These are phyloP conservation scores for Astrothelium macrocarpum DNA, from an alignment of 495 filamentous ascomycete genomes.

Conservation along the genomic window DNA sequence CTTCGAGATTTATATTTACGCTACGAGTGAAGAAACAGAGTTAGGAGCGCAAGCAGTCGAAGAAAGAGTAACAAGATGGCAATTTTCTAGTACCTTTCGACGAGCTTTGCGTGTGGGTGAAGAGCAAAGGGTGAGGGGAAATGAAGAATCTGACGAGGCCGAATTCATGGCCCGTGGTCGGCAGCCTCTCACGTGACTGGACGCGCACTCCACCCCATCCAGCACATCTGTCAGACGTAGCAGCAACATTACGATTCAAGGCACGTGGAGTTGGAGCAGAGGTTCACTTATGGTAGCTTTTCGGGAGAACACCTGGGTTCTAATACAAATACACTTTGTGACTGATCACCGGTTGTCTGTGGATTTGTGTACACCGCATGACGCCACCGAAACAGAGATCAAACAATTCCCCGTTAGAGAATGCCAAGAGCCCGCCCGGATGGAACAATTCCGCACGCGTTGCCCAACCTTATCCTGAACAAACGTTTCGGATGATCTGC, in stretches of 20 bases:
- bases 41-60: background rate
- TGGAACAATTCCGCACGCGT: background rate
- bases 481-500: background rate
- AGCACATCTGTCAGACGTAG: background rate
- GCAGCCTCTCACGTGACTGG: constrained; percentile 1
- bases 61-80: background rate
- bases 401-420: background rate
- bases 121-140: background rate
- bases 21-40: background rate
- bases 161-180: background rate
- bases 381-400: background rate
- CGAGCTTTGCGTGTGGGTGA: background rate
- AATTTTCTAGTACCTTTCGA: background rate
- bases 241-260: background rate
- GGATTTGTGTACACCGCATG: background rate
- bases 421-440: background rate
- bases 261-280: background rate
- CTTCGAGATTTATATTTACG: constrained; percentile 2
- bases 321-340: background rate
- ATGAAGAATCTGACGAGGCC: background rate
- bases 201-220: background rate
- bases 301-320: background rate
- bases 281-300: background rate
- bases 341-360: too few species aligned
- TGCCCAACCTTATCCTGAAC: background rate